Evolutionary conservation across 1,284 basidiomycete genomes (phyloP).

Genomic region (Rhodotorula sp.): DNA sequence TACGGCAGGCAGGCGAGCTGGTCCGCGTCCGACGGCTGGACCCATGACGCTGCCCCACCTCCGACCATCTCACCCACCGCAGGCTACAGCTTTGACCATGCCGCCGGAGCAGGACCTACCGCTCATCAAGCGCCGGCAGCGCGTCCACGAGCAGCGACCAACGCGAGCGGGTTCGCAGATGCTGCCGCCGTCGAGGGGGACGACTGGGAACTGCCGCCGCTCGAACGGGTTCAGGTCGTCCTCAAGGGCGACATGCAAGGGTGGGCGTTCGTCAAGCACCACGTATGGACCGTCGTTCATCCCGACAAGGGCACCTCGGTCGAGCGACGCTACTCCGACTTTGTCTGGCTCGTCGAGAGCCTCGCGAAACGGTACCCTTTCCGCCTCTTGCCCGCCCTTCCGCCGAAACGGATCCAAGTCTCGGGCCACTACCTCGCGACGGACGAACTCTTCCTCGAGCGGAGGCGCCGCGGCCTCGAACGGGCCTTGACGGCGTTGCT

Average conservation of each 20-base stretch:
- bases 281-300: constrained; percentile 25
- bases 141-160: neutral
- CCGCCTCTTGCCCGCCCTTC: constrained; percentile 79
- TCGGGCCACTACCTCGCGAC: constrained; percentile 57
- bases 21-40: neutral
- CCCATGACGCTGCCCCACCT: neutral
- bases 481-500: constrained; percentile 75
- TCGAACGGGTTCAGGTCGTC: constrained; percentile 11
- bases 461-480: constrained; percentile 79
- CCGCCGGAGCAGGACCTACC: neutral
- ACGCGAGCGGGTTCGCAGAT: constrained; percentile 2
- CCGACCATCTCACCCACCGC: neutral
- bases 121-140: too few species aligned
- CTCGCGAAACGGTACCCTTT: constrained; percentile 75
- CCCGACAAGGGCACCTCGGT: constrained; percentile 42
- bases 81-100: neutral
- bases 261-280: constrained; percentile 25
- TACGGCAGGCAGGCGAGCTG: neutral
- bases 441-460: constrained; percentile 82
- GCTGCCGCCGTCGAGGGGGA: neutral
- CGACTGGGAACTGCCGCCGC: constrained; percentile 18
- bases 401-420: constrained; percentile 87
- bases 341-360: constrained; percentile 80
- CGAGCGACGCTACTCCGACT: constrained; percentile 72
- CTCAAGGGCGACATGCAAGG: constrained; percentile 24